These are phyloP conservation scores for Eutypa lata DNA, from an alignment of 2,329 filamentous ascomycete genomes.

Conservation along the genomic window DNA sequence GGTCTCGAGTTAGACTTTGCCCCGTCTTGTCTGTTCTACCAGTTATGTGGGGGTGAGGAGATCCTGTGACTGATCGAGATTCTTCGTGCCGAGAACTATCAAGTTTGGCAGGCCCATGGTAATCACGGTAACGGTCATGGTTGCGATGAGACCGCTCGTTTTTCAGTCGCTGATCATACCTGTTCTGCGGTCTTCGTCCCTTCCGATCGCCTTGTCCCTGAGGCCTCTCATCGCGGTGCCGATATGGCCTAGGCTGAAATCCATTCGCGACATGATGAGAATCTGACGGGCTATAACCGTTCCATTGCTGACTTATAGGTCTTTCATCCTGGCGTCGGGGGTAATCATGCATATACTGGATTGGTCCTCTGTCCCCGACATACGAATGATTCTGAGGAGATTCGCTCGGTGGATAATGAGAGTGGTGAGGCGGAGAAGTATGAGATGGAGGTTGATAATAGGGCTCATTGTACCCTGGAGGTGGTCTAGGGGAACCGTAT, in stretches of 20 bases:
- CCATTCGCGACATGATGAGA: not conserved
- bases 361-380: not conserved
- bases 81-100: not conserved
- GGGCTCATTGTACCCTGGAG: not conserved
- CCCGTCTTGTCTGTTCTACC: not conserved
- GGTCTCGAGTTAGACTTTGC: no score
- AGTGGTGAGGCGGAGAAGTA: conserved; percentile 5
- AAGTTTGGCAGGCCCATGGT: not conserved
- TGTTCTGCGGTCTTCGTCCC: not conserved
- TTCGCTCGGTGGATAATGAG: conserved; percentile 2
- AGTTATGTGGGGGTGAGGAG: not conserved
- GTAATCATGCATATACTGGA: not conserved
- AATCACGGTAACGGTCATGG: not conserved
- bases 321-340: not conserved
- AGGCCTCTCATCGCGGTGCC: not conserved
- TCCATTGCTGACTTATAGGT: not conserved
- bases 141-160: not conserved
- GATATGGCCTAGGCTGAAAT: not conserved
- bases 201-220: not conserved
- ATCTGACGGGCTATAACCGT: not conserved
- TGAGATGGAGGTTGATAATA: conserved; percentile 1
- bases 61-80: not conserved
- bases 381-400: not conserved
- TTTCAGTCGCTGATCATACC: not conserved
- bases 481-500: not conserved